Evolutionary conservation across 768 basidiomycete species (phyloP).

Genomic region (Pholiota conissans): DNA sequence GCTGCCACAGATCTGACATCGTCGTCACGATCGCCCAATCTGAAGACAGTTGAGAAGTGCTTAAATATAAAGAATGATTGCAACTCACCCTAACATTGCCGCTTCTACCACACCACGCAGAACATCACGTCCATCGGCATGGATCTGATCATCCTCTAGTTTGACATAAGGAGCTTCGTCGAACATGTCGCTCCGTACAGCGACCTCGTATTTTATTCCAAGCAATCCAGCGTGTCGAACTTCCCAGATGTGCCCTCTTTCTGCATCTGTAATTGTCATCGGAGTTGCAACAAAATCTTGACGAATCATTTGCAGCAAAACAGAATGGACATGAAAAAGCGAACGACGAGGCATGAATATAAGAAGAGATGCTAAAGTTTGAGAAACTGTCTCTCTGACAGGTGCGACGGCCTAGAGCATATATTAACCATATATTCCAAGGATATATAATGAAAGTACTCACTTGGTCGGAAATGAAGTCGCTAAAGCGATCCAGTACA

Average conservation of each 20-base stretch:
- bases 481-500: constrained; percentile 95
- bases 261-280: constrained; percentile 31
- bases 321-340: constrained; percentile 75
- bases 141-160: constrained; percentile 35
- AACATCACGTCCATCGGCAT: constrained; percentile 52
- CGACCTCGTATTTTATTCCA: constrained; percentile 97
- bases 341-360: constrained; percentile 85
- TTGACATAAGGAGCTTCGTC: constrained; percentile 36
- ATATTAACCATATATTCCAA: background rate
- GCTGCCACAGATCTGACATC: constrained; percentile 97
- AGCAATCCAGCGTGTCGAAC: constrained; percentile 96
- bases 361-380: constrained; percentile 87
- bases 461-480: constrained; percentile 92
- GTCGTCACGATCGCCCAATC: constrained; percentile 88
- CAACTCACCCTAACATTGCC: constrained; percentile 82
- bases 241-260: constrained; percentile 84
- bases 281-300: constrained; percentile 66
- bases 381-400: constrained; percentile 93
- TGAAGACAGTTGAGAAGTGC: constrained; percentile 28
- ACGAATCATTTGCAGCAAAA: constrained; percentile 90
- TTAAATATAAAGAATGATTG: background rate
- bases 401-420: constrained; percentile 78
- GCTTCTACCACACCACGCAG: constrained; percentile 86
- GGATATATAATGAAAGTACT: background rate
- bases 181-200: constrained; percentile 86